Conservation (phyloP, 2,329 filamentous ascomycete genomes). For the Dactylonectria macrodidyma region DNA sequence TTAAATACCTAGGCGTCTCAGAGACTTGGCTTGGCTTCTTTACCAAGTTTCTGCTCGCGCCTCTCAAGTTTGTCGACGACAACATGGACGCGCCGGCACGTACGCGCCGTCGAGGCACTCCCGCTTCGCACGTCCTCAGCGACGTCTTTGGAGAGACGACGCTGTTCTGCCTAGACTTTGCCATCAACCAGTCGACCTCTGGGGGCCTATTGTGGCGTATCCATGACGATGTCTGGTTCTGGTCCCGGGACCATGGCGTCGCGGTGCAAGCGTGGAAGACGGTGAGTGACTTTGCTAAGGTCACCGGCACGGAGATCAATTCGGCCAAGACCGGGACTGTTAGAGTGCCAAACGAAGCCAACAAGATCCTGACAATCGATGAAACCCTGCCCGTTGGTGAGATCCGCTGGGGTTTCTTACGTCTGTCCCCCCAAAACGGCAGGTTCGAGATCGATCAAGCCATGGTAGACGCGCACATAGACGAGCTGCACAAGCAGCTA, state of each 20-base stretch:
- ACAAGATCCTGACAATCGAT: slow-evolving; percentile 42
- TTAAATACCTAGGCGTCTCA: slow-evolving; percentile 73
- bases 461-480: slow-evolving; percentile 72
- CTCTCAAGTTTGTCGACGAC: slow-evolving; percentile 71
- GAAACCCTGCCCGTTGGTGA: slow-evolving; percentile 61
- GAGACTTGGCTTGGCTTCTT: slow-evolving; percentile 73
- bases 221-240: slow-evolving; percentile 79
- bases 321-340: slow-evolving; percentile 64
- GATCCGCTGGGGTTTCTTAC: slow-evolving; percentile 70
- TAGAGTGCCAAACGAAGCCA: slow-evolving; percentile 53
- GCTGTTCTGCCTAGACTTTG: slow-evolving; percentile 76
- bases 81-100: slow-evolving; percentile 59
- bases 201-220: slow-evolving; percentile 72
- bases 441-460: slow-evolving; percentile 72
- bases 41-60: slow-evolving; percentile 69
- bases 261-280: slow-evolving; percentile 73
- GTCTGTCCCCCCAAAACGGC: slow-evolving; percentile 65
- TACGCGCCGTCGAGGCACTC: slow-evolving; percentile 69
- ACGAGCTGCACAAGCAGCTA: slow-evolving; percentile 72
- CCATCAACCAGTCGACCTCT: slow-evolving; percentile 70
- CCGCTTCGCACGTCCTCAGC: slow-evolving; percentile 72
- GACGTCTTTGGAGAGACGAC: slow-evolving; percentile 72
- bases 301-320: slow-evolving; percentile 73
- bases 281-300: slow-evolving; percentile 66
- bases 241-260: slow-evolving; percentile 66